Base-by-base conservation (phyloP, 495 filamentous ascomycete genomes). In the Apiosordaria backusii region DNA sequence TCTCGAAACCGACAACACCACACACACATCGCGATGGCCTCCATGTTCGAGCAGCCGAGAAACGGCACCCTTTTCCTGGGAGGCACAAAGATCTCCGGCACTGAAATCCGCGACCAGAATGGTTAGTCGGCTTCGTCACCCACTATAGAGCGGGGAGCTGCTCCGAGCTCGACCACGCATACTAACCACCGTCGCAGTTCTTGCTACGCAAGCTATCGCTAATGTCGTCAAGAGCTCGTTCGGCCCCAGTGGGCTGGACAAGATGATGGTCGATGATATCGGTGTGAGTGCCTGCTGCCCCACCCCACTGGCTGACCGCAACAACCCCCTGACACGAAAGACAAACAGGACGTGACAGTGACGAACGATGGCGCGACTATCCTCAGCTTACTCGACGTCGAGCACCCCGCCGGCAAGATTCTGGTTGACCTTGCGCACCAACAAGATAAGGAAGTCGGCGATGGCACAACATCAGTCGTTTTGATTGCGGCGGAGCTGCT, bases 251-350 rank as follows among this genome's bases (percentile, higher is more conserved):
- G 95, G 95, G 40, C 82, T 99, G 70, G 95, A 99, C 75, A 99
- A 99, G 86, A 98, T 99, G 96, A 98, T 99, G 96, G 96, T 99
- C 74, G 95, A 99, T 79, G 95, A 99, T 75, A 98, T 98, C 77
- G 95, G 95, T 72, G 91, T 93, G 85, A 68, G 89, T 72, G 71
- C 64, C 57, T 58, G 64, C 63, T 61, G 68, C 60, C 65, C 23
- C 27, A 59, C 61, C 60, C 60, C 57, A 40, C 63, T 45, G 29
- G 54, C 57, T 60, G 25, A 45, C 70, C 55, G 52, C 65, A 45
- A 45, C 9, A 45, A 1, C 65, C 67, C 69, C 75, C 68, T 23
- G 26, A 25, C 16, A 18, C 57, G 57, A 59, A 54, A 65, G 60
- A 67, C 63, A 52, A 60, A 27, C 74, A 93, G 91, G 95, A 99